Evolutionary conservation across 176 grass and related monocot genomes (phyloP), one percentile per base, ranked within the genome.

Genomic region (Musa beccarii): DNA sequence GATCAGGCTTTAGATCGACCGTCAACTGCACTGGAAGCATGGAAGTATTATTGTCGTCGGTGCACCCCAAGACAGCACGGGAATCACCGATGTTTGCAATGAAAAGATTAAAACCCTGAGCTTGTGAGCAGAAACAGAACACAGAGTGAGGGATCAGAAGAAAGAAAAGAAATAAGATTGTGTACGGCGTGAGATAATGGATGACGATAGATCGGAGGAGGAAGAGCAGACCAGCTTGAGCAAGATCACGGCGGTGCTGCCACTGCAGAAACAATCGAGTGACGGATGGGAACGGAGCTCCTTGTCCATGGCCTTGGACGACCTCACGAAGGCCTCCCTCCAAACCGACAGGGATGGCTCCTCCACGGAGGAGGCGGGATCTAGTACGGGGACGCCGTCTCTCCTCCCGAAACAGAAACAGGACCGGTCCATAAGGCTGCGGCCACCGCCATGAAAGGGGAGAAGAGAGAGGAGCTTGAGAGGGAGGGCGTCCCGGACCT

Each of bases 31-130:
- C 66, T 52, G 96, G 82, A 5, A 81, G 16, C 82, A 87, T 87
- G 68, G 83, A 81, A 71, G 76, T 80, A 54, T 22, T 82, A 61
- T 9, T 68, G 65, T 74, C 74, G 43, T 92, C 76, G 68, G 79
- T 88, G 59, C 86, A 89, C 49, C 96, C 91, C n/a, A 99, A 83
- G 43, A 99, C 90, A 34, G 96, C 96, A 49, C 96, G 89, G 1
- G 96, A 99, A 75, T 99, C 96, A 34, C 96, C 96, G 66, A 99
- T 89, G 80, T 99, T 89, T 55, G 88, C 91, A 86, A 99, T 85
- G 68, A 83, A 94, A 77, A 99, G 88, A 80, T 89, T 83, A 49
- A 82, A 79, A 70, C 89, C 91, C 94, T 98, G 85, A 59, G 76
- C 63, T 77, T 69, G 77, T 69, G 25, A 20, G 77, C 20, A 26